phyloP scores from a whole-genome alignment of 495 filamentous ascomycete species.

The Neurospora sublineolata region DNA sequence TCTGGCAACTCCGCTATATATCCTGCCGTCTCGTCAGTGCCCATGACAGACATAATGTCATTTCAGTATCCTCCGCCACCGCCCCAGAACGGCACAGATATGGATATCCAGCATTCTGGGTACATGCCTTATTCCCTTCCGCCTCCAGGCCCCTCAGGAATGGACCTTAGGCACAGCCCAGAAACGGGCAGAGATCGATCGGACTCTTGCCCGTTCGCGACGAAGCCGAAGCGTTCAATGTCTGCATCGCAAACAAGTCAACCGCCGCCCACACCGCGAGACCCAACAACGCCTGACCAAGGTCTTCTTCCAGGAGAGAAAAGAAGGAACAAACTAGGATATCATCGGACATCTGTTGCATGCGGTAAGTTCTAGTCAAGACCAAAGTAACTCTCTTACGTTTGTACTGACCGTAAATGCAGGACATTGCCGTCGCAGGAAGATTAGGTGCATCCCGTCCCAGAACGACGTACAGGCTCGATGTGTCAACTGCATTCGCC shows the following conservation, averaged over 20 bases:
- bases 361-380: slow-evolving; percentile 62
- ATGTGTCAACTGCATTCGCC: slow-evolving; percentile 89
- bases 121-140: slow-evolving; percentile 29
- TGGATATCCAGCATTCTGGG: slow-evolving; percentile 31
- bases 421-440: slow-evolving; percentile 92
- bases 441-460: slow-evolving; percentile 84
- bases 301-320: slow-evolving; percentile 56
- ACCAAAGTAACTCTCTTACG: background rate
- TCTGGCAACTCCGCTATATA: slow-evolving; percentile 22
- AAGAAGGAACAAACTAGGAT: slow-evolving; percentile 91
- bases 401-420: slow-evolving; percentile 8
- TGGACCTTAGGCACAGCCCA: slow-evolving; percentile 28
- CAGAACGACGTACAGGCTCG: slow-evolving; percentile 68
- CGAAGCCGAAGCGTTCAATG: slow-evolving; percentile 48
- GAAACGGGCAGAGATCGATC: slow-evolving; percentile 26
- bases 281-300: slow-evolving; percentile 10
- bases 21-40: slow-evolving; percentile 23
- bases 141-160: slow-evolving; percentile 27
- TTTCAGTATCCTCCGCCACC: slow-evolving; percentile 41
- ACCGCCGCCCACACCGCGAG: slow-evolving; percentile 29
- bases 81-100: slow-evolving; percentile 31
- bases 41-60: slow-evolving; percentile 39
- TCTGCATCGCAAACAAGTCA: slow-evolving; percentile 40
- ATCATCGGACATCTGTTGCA: slow-evolving; percentile 92
- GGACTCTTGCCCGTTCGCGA: slow-evolving; percentile 25